Evolutionary conservation across 1,284 basidiomycete species (phyloP).

Genomic region (Melampsora occidentalis): DNA sequence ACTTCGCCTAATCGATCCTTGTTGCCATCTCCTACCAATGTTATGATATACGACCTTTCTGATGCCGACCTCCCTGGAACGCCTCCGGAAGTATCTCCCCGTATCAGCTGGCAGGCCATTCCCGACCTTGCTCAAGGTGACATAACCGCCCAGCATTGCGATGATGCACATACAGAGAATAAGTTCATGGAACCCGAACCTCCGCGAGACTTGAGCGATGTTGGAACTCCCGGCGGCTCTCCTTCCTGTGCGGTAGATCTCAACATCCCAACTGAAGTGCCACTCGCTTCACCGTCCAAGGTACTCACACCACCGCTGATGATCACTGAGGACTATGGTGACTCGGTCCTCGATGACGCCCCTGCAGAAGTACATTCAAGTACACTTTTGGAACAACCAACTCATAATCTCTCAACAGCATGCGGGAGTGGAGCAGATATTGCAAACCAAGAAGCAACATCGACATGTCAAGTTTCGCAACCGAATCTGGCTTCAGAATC

Average conservation of each 20-base stretch:
- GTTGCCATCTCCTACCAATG: neutral
- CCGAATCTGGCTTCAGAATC: neutral
- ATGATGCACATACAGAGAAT: neutral
- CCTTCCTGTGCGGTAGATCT: neutral
- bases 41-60: neutral
- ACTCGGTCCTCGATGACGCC: too few species aligned
- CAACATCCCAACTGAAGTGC: too few species aligned
- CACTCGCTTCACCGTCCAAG: too few species aligned
- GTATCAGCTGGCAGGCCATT: neutral
- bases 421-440: neutral
- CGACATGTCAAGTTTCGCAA: neutral
- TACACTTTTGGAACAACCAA: neutral
- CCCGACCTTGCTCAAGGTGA: neutral
- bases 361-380: neutral
- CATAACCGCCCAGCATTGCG: neutral
- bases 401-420: neutral
- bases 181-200: neutral
- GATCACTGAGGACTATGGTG: too few species aligned
- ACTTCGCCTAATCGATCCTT: neutral
- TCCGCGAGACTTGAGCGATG: neutral
- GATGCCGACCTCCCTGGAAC: slow-evolving; percentile 2
- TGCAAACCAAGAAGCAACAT: neutral
- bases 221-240: neutral
- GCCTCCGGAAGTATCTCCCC: neutral
- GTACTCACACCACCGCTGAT: too few species aligned